phyloP scores from a whole-genome alignment of 371 early-diverging fungal species.

The Mucor indicus region DNA sequence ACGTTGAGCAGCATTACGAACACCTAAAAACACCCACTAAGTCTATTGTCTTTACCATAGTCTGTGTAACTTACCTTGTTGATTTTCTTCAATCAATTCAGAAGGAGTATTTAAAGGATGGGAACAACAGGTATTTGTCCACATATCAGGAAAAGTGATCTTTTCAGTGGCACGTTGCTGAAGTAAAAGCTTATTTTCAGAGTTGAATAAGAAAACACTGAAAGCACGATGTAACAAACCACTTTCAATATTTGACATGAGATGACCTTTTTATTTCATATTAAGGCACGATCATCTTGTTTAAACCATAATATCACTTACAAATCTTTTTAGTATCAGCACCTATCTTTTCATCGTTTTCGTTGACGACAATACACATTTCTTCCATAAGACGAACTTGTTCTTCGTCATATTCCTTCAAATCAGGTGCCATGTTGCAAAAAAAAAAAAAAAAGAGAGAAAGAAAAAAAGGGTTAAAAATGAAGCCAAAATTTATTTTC shows the following conservation, averaged over 20 bases:
- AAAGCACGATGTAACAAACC: conserved; percentile 96
- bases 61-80: conserved; percentile 64
- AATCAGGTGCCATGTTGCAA: conserved; percentile 50
- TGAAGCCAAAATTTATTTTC: no score
- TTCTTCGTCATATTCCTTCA: conserved; percentile 74
- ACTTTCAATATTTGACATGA: conserved; percentile 85
- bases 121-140: conserved; percentile 97
- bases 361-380: conserved; percentile 93
- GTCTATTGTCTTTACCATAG: no score
- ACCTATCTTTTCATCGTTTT: conserved; percentile 80
- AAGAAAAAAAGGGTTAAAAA: not conserved
- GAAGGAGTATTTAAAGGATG: conserved; percentile 86
- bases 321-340: conserved; percentile 91
- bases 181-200: conserved; percentile 75
- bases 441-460: not conserved
- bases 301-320: conserved; percentile 32
- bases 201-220: conserved; percentile 92
- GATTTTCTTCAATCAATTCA: conserved; percentile 80
- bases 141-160: conserved; percentile 96
- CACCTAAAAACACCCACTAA: no score
- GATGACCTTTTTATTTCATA: conserved; percentile 65
- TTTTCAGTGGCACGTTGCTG: conserved; percentile 95
- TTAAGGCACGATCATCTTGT: not conserved
- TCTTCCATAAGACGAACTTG: conserved; percentile 95
- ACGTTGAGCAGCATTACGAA: conserved; percentile 64